Conservation (phyloP, 1,284 basidiomycete genomes). For the Malassezia slooffiae region DNA sequence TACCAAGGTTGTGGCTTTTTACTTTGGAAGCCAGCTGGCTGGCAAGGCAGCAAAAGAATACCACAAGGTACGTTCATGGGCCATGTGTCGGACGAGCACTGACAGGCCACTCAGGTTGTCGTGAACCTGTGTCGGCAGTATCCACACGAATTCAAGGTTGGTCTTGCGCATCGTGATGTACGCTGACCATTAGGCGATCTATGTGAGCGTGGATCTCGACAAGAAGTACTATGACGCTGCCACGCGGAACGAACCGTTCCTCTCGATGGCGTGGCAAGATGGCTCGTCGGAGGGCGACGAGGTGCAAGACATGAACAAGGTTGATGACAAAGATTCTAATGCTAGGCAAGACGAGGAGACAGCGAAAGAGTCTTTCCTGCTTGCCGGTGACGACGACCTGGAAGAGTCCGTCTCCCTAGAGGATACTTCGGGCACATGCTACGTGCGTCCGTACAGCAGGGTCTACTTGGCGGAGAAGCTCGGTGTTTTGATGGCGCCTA, state of each 20-base stretch:
- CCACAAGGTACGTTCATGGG: conserved; percentile 12
- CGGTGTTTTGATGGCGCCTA: conserved; percentile 45
- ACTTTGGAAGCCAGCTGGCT: conserved; percentile 46
- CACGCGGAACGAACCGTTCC: conserved; percentile 40
- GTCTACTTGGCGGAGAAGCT: conserved; percentile 47
- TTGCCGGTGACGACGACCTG: conserved; percentile 46
- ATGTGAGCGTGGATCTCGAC: conserved; percentile 46
- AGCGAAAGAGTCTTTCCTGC: conserved; percentile 28
- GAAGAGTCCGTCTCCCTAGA: conserved; percentile 38
- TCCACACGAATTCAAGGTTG: conserved; percentile 43
- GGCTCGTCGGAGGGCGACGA: conserved; percentile 29
- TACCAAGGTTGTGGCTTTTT: conserved; percentile 45
- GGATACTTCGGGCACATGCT: conserved; percentile 37
- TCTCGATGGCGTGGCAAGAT: conserved; percentile 48
- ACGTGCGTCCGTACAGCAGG: conserved; percentile 47
- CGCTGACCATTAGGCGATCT: conserved; percentile 23
- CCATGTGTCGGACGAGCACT: background rate
- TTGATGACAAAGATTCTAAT: conserved; percentile 1
- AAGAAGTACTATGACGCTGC: conserved; percentile 41
- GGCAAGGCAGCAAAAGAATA: conserved; percentile 28
- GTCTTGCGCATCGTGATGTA: background rate
- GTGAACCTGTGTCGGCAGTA: conserved; percentile 31
- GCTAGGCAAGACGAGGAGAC: background rate
- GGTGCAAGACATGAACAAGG: background rate
- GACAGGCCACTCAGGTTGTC: conserved; percentile 20